Conservation (phyloP, 2,329 filamentous ascomycete species). For the Aspergillus pseudoterreus region DNA sequence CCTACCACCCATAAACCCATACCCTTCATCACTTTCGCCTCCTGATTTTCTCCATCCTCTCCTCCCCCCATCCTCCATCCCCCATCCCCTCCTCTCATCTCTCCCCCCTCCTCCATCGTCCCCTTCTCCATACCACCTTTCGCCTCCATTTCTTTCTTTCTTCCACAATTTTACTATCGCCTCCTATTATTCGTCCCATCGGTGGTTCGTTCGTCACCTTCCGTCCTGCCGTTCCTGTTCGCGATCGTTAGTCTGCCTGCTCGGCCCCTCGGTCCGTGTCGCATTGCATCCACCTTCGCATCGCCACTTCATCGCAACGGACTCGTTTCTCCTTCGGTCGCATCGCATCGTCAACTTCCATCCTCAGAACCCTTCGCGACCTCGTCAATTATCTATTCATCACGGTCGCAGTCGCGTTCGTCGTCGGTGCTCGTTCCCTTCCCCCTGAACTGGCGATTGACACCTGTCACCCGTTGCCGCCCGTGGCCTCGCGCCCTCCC, state of each 20-base stretch:
- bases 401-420: neutral
- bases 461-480: conserved; percentile 11
- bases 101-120: conserved; percentile 6
- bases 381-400: neutral
- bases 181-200: conserved; percentile 5
- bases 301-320: conserved; percentile 3
- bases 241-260: neutral
- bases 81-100: conserved; percentile 8
- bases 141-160: conserved; percentile 2
- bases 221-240: too few relatives aligned
- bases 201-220: neutral
- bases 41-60: conserved; percentile 14
- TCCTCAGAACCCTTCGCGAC: neutral
- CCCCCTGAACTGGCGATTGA: neutral
- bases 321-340: conserved; percentile 6
- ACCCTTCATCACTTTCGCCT: conserved; percentile 6
- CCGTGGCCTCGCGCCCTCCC: conserved; percentile 11
- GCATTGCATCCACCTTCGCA: conserved; percentile 10
- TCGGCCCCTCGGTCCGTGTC: conserved; percentile 19
- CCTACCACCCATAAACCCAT: conserved; percentile 1
- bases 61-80: conserved; percentile 7
- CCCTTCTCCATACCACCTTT: conserved; percentile 8
- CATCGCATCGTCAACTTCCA: conserved; percentile 6
- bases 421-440: neutral
- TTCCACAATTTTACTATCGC: conserved; percentile 5